A percentile compares a stretch with the other conserved stretches of the same genome.
phyloP scores from a whole-genome alignment of 1,284 basidiomycete species.

The Schizophyllum commune region DNA sequence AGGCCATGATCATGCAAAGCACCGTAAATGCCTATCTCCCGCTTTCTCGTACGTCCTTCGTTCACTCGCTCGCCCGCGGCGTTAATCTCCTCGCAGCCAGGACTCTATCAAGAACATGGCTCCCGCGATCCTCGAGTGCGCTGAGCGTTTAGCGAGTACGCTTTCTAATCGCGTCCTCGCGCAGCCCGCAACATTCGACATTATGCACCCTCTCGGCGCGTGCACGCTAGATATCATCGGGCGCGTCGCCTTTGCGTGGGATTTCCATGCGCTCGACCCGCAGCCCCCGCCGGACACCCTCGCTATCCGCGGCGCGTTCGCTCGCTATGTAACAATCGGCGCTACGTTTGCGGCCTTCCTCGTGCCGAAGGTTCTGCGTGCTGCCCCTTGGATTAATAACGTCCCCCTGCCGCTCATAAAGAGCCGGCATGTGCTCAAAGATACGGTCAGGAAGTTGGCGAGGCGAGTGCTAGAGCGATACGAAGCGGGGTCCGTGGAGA shows the following conservation, averaged over 20 bases:
- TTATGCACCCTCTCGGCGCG: constrained; percentile 15
- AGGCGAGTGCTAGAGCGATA: constrained; percentile 15
- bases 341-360: constrained; percentile 20
- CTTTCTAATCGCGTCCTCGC: constrained; percentile 16
- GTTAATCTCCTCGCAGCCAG: constrained; percentile 7
- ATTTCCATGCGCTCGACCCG: constrained; percentile 20
- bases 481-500: not conserved
- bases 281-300: constrained; percentile 17
- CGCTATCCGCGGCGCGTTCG: constrained; percentile 21
- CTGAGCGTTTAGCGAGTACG: constrained; percentile 18
- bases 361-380: constrained; percentile 22
- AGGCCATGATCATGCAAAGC: constrained; percentile 25
- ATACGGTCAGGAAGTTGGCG: constrained; percentile 18
- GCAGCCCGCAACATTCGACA: constrained; percentile 11
- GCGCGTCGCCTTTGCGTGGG: constrained; percentile 24
- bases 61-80: not conserved
- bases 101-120: constrained; percentile 23
- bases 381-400: constrained; percentile 23
- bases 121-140: constrained; percentile 19
- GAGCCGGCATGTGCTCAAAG: constrained; percentile 22
- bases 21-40: constrained; percentile 22
- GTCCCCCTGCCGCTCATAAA: constrained; percentile 21
- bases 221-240: constrained; percentile 25
- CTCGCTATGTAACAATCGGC: constrained; percentile 17
- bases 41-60: constrained; percentile 22